Conservation (phyloP, 2,329 filamentous ascomycete genomes). For the Zopfia rhizophila region DNA sequence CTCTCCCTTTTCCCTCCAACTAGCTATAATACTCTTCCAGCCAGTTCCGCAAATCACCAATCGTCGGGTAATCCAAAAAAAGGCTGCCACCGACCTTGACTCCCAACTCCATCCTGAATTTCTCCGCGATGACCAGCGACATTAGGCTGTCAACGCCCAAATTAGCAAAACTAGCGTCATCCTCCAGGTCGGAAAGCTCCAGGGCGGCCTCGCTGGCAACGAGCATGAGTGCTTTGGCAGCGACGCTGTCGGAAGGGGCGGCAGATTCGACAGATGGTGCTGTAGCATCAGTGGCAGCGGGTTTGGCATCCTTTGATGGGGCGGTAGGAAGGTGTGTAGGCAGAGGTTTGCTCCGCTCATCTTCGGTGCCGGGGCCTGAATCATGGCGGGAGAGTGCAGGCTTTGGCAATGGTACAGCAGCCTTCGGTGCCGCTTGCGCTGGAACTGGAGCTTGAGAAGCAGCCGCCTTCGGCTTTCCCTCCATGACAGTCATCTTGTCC, state of each 20-base stretch:
- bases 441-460: constrained; percentile 5
- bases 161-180: constrained; percentile 34
- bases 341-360: too few species aligned
- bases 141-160: constrained; percentile 42
- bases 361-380: not conserved
- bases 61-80: constrained; percentile 37
- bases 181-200: constrained; percentile 26
- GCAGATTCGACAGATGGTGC: not conserved
- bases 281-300: constrained; percentile 8
- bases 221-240: constrained; percentile 24
- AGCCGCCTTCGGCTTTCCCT: constrained; percentile 1
- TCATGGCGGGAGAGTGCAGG: not conserved
- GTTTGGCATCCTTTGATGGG: constrained; percentile 3
- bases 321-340: constrained; percentile 2
- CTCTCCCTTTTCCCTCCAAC: not conserved
- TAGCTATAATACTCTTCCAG: constrained; percentile 28
- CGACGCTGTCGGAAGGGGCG: constrained; percentile 6
- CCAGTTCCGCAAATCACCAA: constrained; percentile 31
- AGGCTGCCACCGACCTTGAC: constrained; percentile 27
- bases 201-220: constrained; percentile 34
- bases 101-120: constrained; percentile 31
- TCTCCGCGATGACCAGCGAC: constrained; percentile 32
- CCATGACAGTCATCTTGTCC: constrained; percentile 7
- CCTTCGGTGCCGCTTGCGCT: not conserved
- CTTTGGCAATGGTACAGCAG: not conserved